A percentile compares a stretch with the other conserved stretches of the same genome.
phyloP scores from a whole-genome alignment of 768 basidiomycete genomes.

The Cytidiella melzeri region DNA sequence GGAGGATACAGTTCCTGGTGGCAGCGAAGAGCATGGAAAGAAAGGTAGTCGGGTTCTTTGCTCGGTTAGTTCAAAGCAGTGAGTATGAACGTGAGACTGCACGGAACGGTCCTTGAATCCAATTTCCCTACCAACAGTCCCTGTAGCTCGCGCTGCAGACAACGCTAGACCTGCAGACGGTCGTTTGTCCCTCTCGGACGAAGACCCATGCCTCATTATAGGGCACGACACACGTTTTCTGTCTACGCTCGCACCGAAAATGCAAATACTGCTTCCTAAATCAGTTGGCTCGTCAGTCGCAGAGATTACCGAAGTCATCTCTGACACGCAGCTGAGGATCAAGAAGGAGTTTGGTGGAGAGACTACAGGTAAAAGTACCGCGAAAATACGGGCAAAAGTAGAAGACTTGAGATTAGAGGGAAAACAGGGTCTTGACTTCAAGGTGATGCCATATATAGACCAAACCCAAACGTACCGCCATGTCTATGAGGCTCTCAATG shows the following conservation, averaged over 20 bases:
- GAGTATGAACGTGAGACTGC: too few species aligned
- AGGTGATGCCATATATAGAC: slow-evolving; percentile 82
- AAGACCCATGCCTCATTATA: slow-evolving; percentile 71
- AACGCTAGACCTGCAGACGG: slow-evolving; percentile 72
- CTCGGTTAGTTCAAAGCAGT: slow-evolving; percentile 86
- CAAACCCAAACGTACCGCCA: slow-evolving; percentile 92
- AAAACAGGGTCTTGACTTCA: slow-evolving; percentile 65
- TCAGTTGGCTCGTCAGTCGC: slow-evolving; percentile 68
- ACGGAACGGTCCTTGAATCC: too few species aligned
- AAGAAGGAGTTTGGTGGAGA: slow-evolving; percentile 87
- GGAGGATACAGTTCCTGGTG: slow-evolving; percentile 78
- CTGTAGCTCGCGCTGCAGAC: slow-evolving; percentile 90
- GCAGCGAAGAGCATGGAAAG: slow-evolving; percentile 87
- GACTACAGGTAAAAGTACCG: slow-evolving; percentile 65
- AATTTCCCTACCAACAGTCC: too few species aligned
- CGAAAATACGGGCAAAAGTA: slow-evolving; percentile 59
- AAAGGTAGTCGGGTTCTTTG: slow-evolving; percentile 72
- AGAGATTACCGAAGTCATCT: slow-evolving; percentile 83
- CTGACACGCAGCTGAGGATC: slow-evolving; percentile 77
- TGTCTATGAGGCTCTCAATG: slow-evolving; percentile 81
- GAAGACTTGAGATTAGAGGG: slow-evolving; percentile 53
- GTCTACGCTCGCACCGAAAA: slow-evolving; percentile 63
- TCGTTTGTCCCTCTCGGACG: slow-evolving; percentile 55
- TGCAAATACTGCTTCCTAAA: slow-evolving; percentile 86
- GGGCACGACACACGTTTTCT: slow-evolving; percentile 74